These are phyloP conservation scores for Roridomyces roridus DNA, from an alignment of 768 basidiomycete genomes.

Conservation along the genomic window DNA sequence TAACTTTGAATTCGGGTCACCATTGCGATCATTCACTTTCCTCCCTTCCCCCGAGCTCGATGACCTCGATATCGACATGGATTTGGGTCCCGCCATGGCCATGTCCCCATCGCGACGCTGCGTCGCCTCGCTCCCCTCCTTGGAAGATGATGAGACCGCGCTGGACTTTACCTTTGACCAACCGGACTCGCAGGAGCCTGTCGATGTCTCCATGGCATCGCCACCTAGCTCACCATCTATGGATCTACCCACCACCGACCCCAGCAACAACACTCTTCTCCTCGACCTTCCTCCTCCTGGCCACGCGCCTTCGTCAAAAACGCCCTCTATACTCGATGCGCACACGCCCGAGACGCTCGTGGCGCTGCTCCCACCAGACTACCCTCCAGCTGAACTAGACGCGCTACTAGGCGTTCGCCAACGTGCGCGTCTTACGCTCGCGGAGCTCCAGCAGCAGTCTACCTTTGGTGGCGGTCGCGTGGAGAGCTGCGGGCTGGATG, in stretches of 20 bases:
- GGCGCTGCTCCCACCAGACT: neutral
- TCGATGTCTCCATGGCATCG: conserved; percentile 1
- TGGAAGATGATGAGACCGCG: neutral
- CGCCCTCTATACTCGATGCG: conserved; percentile 18
- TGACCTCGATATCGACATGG: conserved; percentile 23
- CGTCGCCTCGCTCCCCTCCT: conserved; percentile 7
- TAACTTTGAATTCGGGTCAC: neutral
- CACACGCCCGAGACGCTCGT: conserved; percentile 1
- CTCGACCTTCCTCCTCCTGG: conserved; percentile 11
- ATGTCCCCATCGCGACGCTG: conserved; percentile 9
- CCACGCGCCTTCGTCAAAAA: neutral
- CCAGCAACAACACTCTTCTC: conserved; percentile 11
- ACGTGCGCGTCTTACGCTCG: conserved; percentile 11
- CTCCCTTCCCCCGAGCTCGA: conserved; percentile 24
- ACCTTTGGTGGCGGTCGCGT: neutral
- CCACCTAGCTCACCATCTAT: neutral
- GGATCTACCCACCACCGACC: neutral
- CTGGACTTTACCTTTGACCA: neutral
- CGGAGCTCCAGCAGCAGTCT: conserved; percentile 1
- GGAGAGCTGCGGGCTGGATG: conserved; percentile 4
- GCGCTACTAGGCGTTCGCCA: conserved; percentile 14
- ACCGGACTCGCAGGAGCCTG: neutral
- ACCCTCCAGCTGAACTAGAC: neutral
- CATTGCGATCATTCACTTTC: conserved; percentile 12
- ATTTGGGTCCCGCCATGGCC: conserved; percentile 7